Percentiles rank a stretch among this genome's conserved stretches.
These are phyloP conservation scores for Kwoniella bestiolae DNA, from an alignment of 768 basidiomycete genomes.

Conservation along the genomic window DNA sequence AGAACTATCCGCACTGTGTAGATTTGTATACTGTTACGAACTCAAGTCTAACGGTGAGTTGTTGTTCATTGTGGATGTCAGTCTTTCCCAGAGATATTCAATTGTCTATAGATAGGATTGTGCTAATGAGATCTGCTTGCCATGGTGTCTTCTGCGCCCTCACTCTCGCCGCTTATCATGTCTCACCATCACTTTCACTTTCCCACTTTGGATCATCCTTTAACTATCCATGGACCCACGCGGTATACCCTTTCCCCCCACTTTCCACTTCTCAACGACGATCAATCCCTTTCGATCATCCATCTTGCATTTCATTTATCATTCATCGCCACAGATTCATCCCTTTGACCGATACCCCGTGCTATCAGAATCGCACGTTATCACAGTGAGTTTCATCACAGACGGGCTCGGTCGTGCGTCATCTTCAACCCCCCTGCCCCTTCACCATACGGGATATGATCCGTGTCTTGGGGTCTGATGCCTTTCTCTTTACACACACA, in stretches of 20 bases:
- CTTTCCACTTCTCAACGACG: slow-evolving; percentile 2
- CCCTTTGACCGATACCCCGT: slow-evolving; percentile 1
- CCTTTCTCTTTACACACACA: background rate
- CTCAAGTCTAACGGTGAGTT: background rate
- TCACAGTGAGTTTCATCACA: slow-evolving; percentile 12
- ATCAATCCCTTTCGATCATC: slow-evolving; percentile 18
- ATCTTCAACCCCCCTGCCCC: background rate
- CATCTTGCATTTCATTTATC: background rate
- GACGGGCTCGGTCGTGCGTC: background rate
- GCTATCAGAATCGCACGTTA: too few relatives aligned
- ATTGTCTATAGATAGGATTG: background rate
- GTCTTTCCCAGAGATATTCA: too few relatives aligned
- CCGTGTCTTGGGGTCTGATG: background rate
- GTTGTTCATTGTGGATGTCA: too few relatives aligned
- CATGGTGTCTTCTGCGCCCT: background rate
- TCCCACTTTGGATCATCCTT: too few relatives aligned
- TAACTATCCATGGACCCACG: background rate
- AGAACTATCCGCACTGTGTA: background rate
- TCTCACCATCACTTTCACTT: background rate
- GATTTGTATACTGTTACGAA: background rate
- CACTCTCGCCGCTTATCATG: background rate
- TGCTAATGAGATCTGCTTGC: background rate
- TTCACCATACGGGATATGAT: background rate
- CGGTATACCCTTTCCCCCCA: background rate
- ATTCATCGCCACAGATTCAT: background rate